Base-by-base conservation (phyloP, 768 basidiomycete genomes). In the Tephrocybe sp. region DNA sequence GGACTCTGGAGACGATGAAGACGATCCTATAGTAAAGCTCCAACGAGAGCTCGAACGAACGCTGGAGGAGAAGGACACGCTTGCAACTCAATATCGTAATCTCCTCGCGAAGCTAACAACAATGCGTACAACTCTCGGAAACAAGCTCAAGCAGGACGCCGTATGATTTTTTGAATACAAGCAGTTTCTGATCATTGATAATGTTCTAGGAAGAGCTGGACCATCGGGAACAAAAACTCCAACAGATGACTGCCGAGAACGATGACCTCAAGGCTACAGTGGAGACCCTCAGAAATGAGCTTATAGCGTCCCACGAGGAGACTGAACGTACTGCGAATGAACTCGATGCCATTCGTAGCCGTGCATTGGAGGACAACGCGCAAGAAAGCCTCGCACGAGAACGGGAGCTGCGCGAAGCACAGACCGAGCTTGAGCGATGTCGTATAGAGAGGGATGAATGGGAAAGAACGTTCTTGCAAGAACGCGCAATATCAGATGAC, bases 111-210 rank as follows among this genome's bases (percentile, higher is more conserved):
- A 92, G 69, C 74, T 98, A 40, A 94, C 92, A 2, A 81, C 87
- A 31, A 98, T 99, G 95, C 82, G 95, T 19, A 90, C 86, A 33
- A 89, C 91, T 17, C 75, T 98, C 45, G 93, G 95, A 30, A 95
- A 92, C 65, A 98, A 98, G 68, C 76, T 98, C 49, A 85, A 89
- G 67, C 92, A 96, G 67, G 97, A 98, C 69, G 97, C 97, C 61
- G 97, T 98, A 73, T 56, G 76, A 65, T 31, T 44, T 34, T 34
- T 17, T 16, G 39, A 14, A 47, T 39, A 48, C 44, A 26, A 34
- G 0, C n/a, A 5, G 20, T 35, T 53, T 19, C 45, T 52, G 38
- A 58, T 33, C 33, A 39, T 66, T 55, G 50, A 33, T 56, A 52
- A 57, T 51, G 59, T 62, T 59, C 49, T 74, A 99, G 96, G 97